Evolutionary conservation across 2,329 filamentous ascomycete genomes (phyloP), one percentile per base, ranked within the genome.

Genomic region (Tolypocladium cylindrosporum): DNA sequence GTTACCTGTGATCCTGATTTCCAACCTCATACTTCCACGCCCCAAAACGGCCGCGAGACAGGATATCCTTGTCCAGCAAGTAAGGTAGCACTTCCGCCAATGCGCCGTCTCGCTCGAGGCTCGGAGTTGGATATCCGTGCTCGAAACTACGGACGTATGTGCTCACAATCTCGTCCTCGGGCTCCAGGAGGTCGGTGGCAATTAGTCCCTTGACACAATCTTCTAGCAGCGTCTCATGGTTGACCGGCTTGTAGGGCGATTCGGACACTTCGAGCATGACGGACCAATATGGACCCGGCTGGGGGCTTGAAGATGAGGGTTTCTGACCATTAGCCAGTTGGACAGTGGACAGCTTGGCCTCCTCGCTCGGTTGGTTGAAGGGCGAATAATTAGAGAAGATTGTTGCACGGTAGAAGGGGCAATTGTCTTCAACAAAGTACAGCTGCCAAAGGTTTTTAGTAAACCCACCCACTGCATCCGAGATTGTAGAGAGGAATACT

Each of bases 331-430:
- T 82, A 59, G 89, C 94, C 45, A 92, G 82, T 73, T 92, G 88
- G 66, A 91, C 78, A 24, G 94, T 97, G 41, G 91, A 84, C 57
- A 99, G 85, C 81, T 96, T 94, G 71, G 82, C 87, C 59, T 87
- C 86, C 60, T 85, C 80, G 64, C 89, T 79, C 40, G 94, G 94
- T 79, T 97, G 93, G 82, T 99, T 99, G 84, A 96, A 87, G 56
- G 93, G 94, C 31, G 94, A 97, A 84, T 99, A 99, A 85, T 99
- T 99, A 77, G 93, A 97, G 85, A 99, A 99, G 79, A 99, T 97
- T 71, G 94, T 99, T 70, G 94, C 94, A 67, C 94, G 90, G 83
- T 99, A 99, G 83, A 99, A 99, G 72, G 91, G 91, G 81, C 91
- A 96, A 83, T 99, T 88, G 75, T 96, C 89, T 76, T 99, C 94